Evolutionary conservation across 148 eudicot genomes (phyloP), one percentile per base, ranked within the genome.

Genomic region (Rhododendron williamsianum): DNA sequence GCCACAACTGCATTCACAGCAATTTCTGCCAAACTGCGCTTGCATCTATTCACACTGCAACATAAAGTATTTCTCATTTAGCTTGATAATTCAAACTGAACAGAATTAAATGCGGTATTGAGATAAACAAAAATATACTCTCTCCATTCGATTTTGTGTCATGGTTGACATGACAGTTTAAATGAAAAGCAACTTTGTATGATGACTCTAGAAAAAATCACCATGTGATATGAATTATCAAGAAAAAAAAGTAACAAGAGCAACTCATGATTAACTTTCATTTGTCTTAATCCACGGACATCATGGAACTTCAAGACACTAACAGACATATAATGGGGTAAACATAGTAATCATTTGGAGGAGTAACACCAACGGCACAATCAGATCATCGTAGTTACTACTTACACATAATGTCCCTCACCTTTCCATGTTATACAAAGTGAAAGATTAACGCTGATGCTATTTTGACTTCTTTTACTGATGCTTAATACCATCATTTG

Each of bases 1-100:
- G 99, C 99, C 87, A 97, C 79, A 82, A 97, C 99, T 7, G 98
- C 98, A 81, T 94, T 97, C 51, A 97, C 99, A 23, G 99, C 98
- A 85, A 97, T 94, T 90, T 97, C 98, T 76, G 99, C 99, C 94
- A 97, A 88, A 87, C 92, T 93, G 49, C 95, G 96, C 86, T 97
- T 97, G 89, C 99, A 97, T 69, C 98, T 92, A 91, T 94, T 97
- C 81, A 97, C 99, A 86, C 99, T 97, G 95, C 83, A 86, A 76
- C 84, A 84, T 67, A 87, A 30, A 83, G 78, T 33, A 74, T 74
- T 74, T 74, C 74, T 71, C 38, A 38, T 74, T 74, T 16, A 30
- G 9, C 19, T 36, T 36, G 23, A 36, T 36, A 73, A 91, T 92
- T 97, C 80, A 97, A 98, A 82, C 6, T 46, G 11, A 87, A 81